Conservation (phyloP, 352 stramenopile species). For the Pythium biforme region DNA sequence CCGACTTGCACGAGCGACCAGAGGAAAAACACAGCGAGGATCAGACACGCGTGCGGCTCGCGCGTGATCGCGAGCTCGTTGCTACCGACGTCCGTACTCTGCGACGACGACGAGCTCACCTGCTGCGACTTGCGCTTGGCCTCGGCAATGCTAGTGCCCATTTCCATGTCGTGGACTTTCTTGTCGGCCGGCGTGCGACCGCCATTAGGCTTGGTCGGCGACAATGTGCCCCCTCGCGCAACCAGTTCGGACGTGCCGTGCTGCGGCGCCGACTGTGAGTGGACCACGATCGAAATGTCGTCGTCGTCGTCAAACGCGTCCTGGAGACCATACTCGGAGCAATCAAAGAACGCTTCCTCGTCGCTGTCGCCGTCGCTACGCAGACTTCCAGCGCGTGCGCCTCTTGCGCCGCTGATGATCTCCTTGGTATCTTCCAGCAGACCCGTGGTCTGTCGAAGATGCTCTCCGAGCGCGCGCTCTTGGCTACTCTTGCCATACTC, state of each 20-base stretch:
- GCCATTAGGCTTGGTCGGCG: conserved; percentile 11
- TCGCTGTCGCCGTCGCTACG: conserved; percentile 47
- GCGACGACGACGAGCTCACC: conserved; percentile 17
- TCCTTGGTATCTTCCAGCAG: conserved; percentile 73
- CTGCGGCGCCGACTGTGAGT: conserved; percentile 39
- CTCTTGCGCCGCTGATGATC: conserved; percentile 41
- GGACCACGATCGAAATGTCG: conserved; percentile 69
- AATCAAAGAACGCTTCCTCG: conserved; percentile 84
- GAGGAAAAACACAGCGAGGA: conserved; percentile 68
- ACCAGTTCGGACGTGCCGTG: conserved; percentile 40
- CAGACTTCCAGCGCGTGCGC: conserved; percentile 22
- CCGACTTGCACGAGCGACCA: conserved; percentile 71
- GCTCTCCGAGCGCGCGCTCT: conserved; percentile 59
- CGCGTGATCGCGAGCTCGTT: conserved; percentile 57
- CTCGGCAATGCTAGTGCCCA: conserved; percentile 23
- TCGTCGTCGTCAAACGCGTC: conserved; percentile 55
- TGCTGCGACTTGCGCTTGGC: conserved; percentile 28
- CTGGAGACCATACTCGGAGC: conserved; percentile 75
- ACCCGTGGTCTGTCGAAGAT: conserved; percentile 67
- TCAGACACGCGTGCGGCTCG: conserved; percentile 63
- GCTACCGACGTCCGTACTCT: conserved; percentile 20
- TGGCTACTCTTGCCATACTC: conserved; percentile 80
- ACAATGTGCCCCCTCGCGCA: conserved; percentile 7
- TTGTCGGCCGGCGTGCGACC: conserved; percentile 14
- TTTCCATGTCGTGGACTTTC: conserved; percentile 31